Conservation (phyloP, 2,329 filamentous ascomycete species). For the Trichoderma polysporum region DNA sequence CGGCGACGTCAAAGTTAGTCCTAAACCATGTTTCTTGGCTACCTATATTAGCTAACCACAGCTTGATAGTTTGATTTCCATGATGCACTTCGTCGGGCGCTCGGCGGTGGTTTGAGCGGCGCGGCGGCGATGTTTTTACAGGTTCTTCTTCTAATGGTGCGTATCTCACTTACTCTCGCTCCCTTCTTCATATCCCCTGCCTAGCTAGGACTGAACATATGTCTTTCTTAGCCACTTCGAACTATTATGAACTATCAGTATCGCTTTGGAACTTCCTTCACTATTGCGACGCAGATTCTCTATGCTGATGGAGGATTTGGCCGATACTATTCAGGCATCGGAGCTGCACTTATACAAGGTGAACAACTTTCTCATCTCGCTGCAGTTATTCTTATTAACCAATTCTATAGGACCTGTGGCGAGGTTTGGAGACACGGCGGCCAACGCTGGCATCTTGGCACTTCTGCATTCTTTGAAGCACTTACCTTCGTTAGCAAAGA, state of each 20-base stretch:
- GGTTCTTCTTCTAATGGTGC: conserved; percentile 48
- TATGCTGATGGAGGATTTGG: conserved; percentile 43
- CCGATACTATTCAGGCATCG: conserved; percentile 48
- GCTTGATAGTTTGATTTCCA: conserved; percentile 49
- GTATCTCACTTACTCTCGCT: background rate
- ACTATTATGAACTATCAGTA: conserved; percentile 55
- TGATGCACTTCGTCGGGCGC: conserved; percentile 44
- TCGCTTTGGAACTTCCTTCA: conserved; percentile 45
- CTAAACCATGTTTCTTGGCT: background rate
- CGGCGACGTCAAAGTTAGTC: conserved; percentile 37
- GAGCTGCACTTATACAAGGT: conserved; percentile 47
- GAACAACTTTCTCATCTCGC: background rate
- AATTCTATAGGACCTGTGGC: conserved; percentile 41
- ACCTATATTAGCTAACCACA: background rate
- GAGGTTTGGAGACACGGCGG: conserved; percentile 49
- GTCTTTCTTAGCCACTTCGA: conserved; percentile 40
- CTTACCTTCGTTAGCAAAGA: conserved; percentile 45
- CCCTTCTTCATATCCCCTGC: background rate
- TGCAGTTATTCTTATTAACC: background rate
- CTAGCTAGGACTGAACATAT: background rate
- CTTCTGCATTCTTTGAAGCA: conserved; percentile 44
- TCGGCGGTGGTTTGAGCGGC: conserved; percentile 48
- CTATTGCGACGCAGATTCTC: conserved; percentile 39
- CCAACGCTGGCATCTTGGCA: conserved; percentile 50
- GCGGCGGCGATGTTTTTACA: conserved; percentile 50